Percentiles rank a stretch among this genome's conserved stretches.
phyloP scores from a whole-genome alignment of 495 filamentous ascomycete genomes.

The Aspergillus diversus region DNA sequence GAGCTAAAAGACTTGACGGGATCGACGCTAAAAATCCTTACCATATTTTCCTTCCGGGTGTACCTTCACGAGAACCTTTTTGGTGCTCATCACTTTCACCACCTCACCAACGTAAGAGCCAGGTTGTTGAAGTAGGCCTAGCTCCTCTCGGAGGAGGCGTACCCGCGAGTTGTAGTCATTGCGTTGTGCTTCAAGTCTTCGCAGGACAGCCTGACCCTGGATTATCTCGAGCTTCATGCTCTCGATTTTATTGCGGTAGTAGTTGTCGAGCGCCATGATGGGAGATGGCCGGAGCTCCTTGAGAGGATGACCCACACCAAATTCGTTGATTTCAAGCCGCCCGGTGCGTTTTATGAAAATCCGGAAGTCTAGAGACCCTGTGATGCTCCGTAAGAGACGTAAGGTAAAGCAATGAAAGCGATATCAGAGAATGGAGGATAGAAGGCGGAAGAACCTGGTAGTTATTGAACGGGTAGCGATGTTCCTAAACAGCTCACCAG shows the following conservation, averaged over 20 bases:
- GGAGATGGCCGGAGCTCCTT: conserved; percentile 37
- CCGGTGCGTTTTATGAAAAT: neutral
- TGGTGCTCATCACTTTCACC: conserved; percentile 99
- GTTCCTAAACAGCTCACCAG: conserved; percentile 6
- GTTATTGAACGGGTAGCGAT: conserved; percentile 1
- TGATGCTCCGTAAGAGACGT: neutral
- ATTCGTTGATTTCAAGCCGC: conserved; percentile 2
- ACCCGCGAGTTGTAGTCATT: conserved; percentile 99
- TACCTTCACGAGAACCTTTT: conserved; percentile 98
- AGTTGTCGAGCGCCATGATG: conserved; percentile 97
- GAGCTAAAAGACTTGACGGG: conserved; percentile 2
- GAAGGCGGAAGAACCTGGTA: neutral
- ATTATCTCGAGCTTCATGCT: conserved; percentile 99
- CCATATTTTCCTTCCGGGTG: conserved; percentile 99
- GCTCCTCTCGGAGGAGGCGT: conserved; percentile 91
- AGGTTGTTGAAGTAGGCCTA: conserved; percentile 93
- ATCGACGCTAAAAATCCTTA: conserved; percentile 44
- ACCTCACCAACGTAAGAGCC: conserved; percentile 99
- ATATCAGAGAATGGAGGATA: neutral
- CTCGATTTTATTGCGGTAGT: conserved; percentile 99
- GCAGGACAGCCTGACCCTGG: conserved; percentile 92
- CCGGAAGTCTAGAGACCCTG: no score
- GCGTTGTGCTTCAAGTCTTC: conserved; percentile 93
- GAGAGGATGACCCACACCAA: conserved; percentile 9
- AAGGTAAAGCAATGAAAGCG: neutral